Base-by-base conservation (phyloP, 2,329 filamentous ascomycete species). In the Blastomyces emzantsi region DNA sequence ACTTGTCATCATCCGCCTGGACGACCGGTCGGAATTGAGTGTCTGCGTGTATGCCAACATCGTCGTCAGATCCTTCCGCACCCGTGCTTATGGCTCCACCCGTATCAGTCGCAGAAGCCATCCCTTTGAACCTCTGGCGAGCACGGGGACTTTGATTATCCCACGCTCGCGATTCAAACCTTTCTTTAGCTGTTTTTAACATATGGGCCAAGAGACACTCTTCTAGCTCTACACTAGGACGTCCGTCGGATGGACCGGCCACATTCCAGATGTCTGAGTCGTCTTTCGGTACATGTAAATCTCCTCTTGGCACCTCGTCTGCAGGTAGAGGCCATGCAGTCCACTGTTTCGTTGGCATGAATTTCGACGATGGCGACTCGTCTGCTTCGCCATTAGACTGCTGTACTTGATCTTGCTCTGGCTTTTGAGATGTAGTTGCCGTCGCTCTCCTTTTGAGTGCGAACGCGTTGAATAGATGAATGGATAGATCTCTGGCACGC, bases 241-340 rank as follows among this genome's bases (percentile, higher is more conserved):
- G 76, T 22, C 72, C 73, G 36, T 73, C 71, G 41, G 80, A 74
- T 25, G 71, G 71, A 64, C 74, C 78, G 62, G 79, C 81, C 41
- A 84, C 76, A 0, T 81, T 85, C 70, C 81, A 85, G 15, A 69
- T 71, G 39, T 84, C 82, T 62, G 83, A 76, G 7, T 79, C 77
- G 59, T 84, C 80, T 8, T 72, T 65, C 73, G 77, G 67, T 78
- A 80, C 61, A 79, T 73, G 60, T 65, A 89, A 82, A 25, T 78
- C 78, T 17, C 80, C 78, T 19, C 79, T 76, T 1, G 89, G 90
- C 8, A 94, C 85, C 33, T 82, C 76, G 8, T 79, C 76, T 4
- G 83, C 79, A 25, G 81, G 80, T 70, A 95, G 74, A 4, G 93
- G 93, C 93, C 93, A 97, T 0, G 92, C 89, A 22, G 90, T 90